Percentiles rank a stretch among this genome's conserved stretches.
Conservation (phyloP, 106 monocot genomes). For the Dioscorea alata region DNA sequence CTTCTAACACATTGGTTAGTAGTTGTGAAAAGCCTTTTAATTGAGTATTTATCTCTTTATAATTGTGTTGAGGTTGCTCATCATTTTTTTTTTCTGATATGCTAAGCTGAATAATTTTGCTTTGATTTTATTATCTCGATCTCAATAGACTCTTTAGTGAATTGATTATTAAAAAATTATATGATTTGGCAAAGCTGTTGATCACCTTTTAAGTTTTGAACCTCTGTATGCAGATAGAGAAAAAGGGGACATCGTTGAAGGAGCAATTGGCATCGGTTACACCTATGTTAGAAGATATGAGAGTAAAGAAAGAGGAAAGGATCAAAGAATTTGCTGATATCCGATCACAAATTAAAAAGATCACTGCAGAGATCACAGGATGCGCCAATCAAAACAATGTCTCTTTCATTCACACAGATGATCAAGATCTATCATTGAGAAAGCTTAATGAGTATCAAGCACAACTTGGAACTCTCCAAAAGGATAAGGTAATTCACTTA, state of each 20-base stretch:
- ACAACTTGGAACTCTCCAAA: slow-evolving; percentile 63
- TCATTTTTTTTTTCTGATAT: no score
- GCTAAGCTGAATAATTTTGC: no score
- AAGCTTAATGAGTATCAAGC: slow-evolving; percentile 66
- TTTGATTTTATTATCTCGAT: no score
- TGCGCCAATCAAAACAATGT: slow-evolving; percentile 14
- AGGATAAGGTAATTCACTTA: slow-evolving; percentile 68
- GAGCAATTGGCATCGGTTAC: slow-evolving; percentile 59
- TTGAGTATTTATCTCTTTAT: no score
- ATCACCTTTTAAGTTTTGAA: no score
- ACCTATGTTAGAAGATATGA: slow-evolving; percentile 61
- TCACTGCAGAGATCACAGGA: slow-evolving; percentile 54
- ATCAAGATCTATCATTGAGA: slow-evolving; percentile 76
- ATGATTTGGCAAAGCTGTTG: no score
- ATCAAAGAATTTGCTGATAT: slow-evolving; percentile 64
- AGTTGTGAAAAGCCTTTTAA: no score
- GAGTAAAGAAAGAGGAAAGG: slow-evolving; percentile 55
- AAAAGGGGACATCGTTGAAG: slow-evolving; percentile 43
- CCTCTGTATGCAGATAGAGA: slow-evolving; percentile 45
- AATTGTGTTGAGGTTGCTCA: no score
- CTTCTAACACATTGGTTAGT: no score
- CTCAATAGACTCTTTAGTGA: no score
- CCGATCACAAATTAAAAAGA: slow-evolving; percentile 60
- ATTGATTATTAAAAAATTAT: no score
- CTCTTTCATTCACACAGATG: slow-evolving; percentile 29